phyloP scores from a whole-genome alignment of 208 protist genomes.

The Acanthamoeba healyi region DNA sequence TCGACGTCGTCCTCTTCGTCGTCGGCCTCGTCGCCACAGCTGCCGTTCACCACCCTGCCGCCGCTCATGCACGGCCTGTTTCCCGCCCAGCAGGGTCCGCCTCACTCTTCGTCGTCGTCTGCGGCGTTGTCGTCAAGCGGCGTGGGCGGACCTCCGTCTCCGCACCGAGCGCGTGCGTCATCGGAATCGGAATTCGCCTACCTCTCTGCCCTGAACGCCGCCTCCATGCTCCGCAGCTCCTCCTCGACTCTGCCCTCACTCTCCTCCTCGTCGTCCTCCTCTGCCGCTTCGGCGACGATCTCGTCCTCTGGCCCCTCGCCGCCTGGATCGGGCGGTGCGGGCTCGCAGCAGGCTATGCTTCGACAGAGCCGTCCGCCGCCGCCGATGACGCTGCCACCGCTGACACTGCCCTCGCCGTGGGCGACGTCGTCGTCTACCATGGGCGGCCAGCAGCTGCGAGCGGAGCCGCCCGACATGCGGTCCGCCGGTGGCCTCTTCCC shows the following conservation, averaged over 20 bases:
- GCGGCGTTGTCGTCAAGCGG: background rate
- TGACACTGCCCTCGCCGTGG: background rate
- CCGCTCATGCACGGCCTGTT: background rate
- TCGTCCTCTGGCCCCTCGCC: background rate
- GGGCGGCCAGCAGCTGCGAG: no score
- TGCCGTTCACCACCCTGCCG: background rate
- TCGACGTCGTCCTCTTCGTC: background rate
- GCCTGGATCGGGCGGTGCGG: conserved; percentile 1
- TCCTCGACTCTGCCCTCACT: background rate
- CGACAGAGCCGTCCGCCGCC: background rate
- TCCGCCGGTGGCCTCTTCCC: background rate
- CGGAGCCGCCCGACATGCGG: no score
- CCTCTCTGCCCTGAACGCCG: background rate
- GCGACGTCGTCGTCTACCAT: background rate
- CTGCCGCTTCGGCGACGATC: background rate
- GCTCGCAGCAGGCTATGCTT: no score
- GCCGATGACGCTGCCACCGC: background rate
- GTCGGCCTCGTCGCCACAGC: background rate
- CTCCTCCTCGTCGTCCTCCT: background rate
- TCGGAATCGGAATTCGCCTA: background rate
- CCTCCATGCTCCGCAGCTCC: background rate
- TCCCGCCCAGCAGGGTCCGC: background rate
- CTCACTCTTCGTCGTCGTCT: background rate
- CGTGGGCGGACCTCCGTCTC: background rate
- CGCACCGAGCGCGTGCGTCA: background rate